These are phyloP conservation scores for Sistotremastrum suecicum DNA, from an alignment of 768 basidiomycete genomes.

Conservation along the genomic window DNA sequence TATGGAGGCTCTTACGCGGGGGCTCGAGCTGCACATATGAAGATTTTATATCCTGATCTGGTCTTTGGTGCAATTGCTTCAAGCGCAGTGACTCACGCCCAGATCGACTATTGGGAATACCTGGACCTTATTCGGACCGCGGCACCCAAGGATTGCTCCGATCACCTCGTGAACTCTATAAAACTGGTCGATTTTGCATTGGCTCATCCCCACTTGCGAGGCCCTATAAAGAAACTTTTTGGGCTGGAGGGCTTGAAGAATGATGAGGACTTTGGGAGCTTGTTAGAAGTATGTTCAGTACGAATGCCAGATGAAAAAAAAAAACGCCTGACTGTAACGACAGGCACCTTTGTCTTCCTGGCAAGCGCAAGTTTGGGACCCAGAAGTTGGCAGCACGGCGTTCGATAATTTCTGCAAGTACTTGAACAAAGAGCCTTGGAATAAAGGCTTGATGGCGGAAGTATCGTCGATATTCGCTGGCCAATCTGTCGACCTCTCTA, in stretches of 20 bases:
- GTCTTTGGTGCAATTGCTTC: slow-evolving; percentile 84
- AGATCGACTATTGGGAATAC: slow-evolving; percentile 75
- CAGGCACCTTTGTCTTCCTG: slow-evolving; percentile 54
- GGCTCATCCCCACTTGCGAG: slow-evolving; percentile 28
- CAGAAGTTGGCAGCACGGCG: slow-evolving; percentile 38
- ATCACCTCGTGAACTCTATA: slow-evolving; percentile 43
- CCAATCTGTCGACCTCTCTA: slow-evolving; percentile 38
- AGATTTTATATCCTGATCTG: slow-evolving; percentile 73
- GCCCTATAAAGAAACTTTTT: slow-evolving; percentile 56
- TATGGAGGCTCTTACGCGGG: slow-evolving; percentile 93
- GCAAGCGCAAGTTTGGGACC: slow-evolving; percentile 87
- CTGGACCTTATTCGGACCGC: slow-evolving; percentile 66
- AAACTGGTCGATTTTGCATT: slow-evolving; percentile 50
- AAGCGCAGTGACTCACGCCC: slow-evolving; percentile 82
- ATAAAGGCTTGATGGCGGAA: slow-evolving; percentile 18
- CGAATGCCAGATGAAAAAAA: no score
- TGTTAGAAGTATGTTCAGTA: slow-evolving; percentile 36
- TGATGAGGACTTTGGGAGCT: slow-evolving; percentile 65
- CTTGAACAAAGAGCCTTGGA: slow-evolving; percentile 32
- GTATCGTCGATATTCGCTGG: slow-evolving; percentile 34
- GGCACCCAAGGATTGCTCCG: slow-evolving; percentile 49
- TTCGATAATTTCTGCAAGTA: slow-evolving; percentile 61
- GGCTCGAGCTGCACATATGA: slow-evolving; percentile 87
- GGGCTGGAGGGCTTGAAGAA: slow-evolving; percentile 54
- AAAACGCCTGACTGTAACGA: no score